phyloP scores from a whole-genome alignment of 805 yeast species.

The Yarrowia osloensis region DNA sequence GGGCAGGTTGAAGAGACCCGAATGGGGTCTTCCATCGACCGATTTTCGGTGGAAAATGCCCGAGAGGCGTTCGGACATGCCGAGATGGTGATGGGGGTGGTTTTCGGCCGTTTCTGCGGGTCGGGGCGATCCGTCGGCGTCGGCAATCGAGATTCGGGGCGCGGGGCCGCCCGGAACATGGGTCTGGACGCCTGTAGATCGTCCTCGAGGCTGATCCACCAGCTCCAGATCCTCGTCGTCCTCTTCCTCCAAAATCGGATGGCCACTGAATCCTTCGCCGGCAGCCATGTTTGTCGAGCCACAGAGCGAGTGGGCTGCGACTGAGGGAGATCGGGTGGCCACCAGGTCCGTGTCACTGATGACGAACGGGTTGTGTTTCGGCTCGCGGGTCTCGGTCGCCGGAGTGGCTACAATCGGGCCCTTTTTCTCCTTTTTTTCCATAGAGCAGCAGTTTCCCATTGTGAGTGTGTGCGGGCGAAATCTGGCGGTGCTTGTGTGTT shows the following conservation, averaged over 20 bases:
- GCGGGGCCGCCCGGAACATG: not conserved
- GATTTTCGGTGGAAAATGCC: slow-evolving; percentile 9
- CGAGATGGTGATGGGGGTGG: not conserved
- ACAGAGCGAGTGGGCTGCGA: slow-evolving; percentile 2
- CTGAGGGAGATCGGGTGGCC: slow-evolving; percentile 6
- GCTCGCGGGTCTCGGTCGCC: not conserved
- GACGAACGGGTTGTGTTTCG: slow-evolving; percentile 19
- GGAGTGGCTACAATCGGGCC: slow-evolving; percentile 19
- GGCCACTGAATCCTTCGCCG: slow-evolving; percentile 7
- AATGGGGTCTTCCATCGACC: slow-evolving; percentile 14
- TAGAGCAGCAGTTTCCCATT: slow-evolving; percentile 28
- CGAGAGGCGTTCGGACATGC: slow-evolving; percentile 16
- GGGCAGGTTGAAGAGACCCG: not conserved
- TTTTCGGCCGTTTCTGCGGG: not conserved
- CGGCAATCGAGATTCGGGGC: not conserved
- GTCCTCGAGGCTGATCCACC: not conserved
- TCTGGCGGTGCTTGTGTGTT: no score
- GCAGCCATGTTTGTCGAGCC: not conserved
- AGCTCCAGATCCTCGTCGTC: not conserved
- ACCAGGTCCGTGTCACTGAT: slow-evolving; percentile 23
- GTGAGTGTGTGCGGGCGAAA: not conserved
- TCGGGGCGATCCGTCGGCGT: slow-evolving; percentile 7
- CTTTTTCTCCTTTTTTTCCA: slow-evolving; percentile 14
- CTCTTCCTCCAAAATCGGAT: not conserved
- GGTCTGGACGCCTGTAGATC: not conserved